These are phyloP conservation scores for Cladosporium sp. DNA, from an alignment of 2,329 filamentous ascomycete genomes.

Conservation along the genomic window DNA sequence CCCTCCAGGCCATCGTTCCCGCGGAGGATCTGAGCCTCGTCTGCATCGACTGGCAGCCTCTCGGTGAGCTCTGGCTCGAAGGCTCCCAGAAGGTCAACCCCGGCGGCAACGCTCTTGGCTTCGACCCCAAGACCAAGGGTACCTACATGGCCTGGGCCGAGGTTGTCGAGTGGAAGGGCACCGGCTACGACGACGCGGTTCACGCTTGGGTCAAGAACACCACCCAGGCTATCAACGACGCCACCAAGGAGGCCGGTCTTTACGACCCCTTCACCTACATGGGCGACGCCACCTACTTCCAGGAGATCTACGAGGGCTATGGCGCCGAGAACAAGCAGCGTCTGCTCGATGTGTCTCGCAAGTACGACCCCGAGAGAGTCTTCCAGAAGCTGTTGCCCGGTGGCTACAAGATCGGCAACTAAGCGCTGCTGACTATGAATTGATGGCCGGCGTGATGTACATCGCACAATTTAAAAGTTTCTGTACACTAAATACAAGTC, in stretches of 20 bases:
- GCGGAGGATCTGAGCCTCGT: conserved; percentile 9
- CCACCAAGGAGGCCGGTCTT: conserved; percentile 8
- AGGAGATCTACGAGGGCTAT: conserved; percentile 20
- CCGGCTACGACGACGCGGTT: conserved; percentile 18
- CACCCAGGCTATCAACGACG: conserved; percentile 10
- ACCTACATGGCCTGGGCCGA: conserved; percentile 12
- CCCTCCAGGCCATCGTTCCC: conserved; percentile 8
- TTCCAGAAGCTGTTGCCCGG: conserved; percentile 23
- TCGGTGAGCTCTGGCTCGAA: conserved; percentile 9
- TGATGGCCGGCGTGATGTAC: too few relatives aligned
- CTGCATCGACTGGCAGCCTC: conserved; percentile 10
- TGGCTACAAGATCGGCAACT: conserved; percentile 19
- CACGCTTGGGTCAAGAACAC: conserved; percentile 14
- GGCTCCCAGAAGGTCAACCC: conserved; percentile 2
- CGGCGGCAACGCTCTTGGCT: conserved; percentile 19
- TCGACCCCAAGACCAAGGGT: conserved; percentile 14
- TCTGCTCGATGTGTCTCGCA: conserved; percentile 15
- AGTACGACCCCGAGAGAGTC: conserved; percentile 20
- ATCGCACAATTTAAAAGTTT: too few relatives aligned
- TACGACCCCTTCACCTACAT: conserved; percentile 10
- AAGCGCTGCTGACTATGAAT: not conserved
- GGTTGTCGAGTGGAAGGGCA: conserved; percentile 17
- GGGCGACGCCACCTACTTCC: conserved; percentile 18
- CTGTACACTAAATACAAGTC: too few relatives aligned
- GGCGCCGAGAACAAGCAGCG: conserved; percentile 18